Evolutionary conservation across 2,329 filamentous ascomycete genomes (phyloP), one percentile per base, ranked within the genome.

Genomic region (Eutypa lata): DNA sequence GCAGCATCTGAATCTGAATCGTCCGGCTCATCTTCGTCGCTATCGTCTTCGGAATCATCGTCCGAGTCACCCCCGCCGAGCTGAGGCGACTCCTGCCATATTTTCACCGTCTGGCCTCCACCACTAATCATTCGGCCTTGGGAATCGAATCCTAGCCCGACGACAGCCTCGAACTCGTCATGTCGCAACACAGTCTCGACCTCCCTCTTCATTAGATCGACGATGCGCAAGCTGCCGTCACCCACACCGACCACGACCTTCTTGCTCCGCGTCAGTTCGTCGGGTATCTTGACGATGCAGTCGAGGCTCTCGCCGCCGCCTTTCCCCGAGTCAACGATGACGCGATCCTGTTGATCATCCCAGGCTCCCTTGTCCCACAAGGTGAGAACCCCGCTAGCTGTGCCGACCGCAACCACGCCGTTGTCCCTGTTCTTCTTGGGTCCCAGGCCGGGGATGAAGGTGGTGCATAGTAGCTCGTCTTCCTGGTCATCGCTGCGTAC

Each of bases 291-390:
- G 1, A 83, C 79, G 55, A 97, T 76, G n/a, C 85, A 81, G 65
- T 97, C 93, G 42, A 97, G 74, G 54, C 89, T 90, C 69, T 95
- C 91, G 44, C 83, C 90, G 8, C 84, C 87, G 19, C 71, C 73
- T 60, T 73, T 78, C 18, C 78, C 81, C 10, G 77, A 73, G 59
- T 91, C 86, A 8, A 97, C 84, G 47, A 89, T 84, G 63, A 97
- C 89, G 49, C 91, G 83, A 72, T 96, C 91, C 61, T 95, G 90
- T 68, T 96, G 91, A 68, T 97, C 93, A 65, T 96, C 92, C 93
- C 94, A 97, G 1, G 89, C 84, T 1, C 93, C 93, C 60, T 88
- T 88, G 70, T 99, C 93, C 92, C 94, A 99, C 7, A 97, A 75
- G 4, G 92, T 97, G 57, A 97, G 70, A 1, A 97, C 84, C 3